These are phyloP conservation scores for Eremomyces bilateralis DNA, from an alignment of 495 filamentous ascomycete species.

Conservation along the genomic window DNA sequence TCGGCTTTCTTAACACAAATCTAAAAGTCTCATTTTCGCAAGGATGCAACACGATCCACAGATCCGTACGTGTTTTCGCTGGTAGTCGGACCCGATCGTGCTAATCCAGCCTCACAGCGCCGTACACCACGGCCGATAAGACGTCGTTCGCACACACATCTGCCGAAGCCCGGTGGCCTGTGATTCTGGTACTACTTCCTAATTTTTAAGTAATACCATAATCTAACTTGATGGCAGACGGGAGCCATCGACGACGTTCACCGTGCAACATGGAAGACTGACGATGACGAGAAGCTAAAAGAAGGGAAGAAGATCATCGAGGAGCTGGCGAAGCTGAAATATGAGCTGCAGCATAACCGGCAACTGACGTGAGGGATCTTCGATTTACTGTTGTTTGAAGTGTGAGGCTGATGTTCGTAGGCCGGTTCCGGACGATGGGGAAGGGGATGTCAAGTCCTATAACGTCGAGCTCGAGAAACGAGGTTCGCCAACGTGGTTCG, in stretches of 20 bases:
- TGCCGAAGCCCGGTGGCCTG: slow-evolving; percentile 70
- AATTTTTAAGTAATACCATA: slow-evolving; percentile 3
- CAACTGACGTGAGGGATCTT: slow-evolving; percentile 44
- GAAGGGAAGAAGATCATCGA: slow-evolving; percentile 78
- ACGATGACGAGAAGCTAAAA: slow-evolving; percentile 36
- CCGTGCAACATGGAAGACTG: slow-evolving; percentile 39
- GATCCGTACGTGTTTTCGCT: too few species aligned
- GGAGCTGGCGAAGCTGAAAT: slow-evolving; percentile 66
- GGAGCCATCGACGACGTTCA: slow-evolving; percentile 88
- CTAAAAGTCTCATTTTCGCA: too few species aligned
- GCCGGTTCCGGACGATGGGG: slow-evolving; percentile 62
- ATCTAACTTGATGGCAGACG: slow-evolving; percentile 33
- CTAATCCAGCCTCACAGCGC: too few species aligned
- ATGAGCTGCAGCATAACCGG: slow-evolving; percentile 84
- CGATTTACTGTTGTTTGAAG: not conserved
- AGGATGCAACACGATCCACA: too few species aligned
- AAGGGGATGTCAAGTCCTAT: slow-evolving; percentile 56
- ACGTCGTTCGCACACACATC: slow-evolving; percentile 74
- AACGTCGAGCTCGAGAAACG: slow-evolving; percentile 66
- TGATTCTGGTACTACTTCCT: slow-evolving; percentile 49
- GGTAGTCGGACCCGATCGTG: too few species aligned
- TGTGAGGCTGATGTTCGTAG: slow-evolving; percentile 23
- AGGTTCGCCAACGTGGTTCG: slow-evolving; percentile 58
- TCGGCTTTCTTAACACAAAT: too few species aligned
- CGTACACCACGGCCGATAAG: slow-evolving; percentile 54